Evolutionary conservation across 1,284 basidiomycete species (phyloP).

Genomic region (Vanrija sp.): DNA sequence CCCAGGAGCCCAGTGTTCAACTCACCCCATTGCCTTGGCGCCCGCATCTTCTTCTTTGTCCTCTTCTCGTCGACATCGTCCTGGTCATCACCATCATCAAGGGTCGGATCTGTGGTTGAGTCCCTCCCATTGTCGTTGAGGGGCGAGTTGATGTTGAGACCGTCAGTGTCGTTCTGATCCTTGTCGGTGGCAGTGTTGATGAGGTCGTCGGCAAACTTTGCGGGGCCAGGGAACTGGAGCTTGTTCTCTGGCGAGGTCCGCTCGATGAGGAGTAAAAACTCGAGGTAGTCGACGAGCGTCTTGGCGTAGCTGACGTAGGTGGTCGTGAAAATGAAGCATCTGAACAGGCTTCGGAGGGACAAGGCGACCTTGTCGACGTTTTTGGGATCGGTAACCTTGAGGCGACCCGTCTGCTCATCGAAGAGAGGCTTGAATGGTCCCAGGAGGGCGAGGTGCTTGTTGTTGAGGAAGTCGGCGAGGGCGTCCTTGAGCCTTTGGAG

Average conservation of each 20-base stretch:
- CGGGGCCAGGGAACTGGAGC: slow-evolving; percentile 48
- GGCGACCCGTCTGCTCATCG: slow-evolving; percentile 38
- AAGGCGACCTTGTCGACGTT: slow-evolving; percentile 10
- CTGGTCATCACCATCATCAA: not conserved
- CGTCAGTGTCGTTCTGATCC: not conserved
- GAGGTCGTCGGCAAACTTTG: slow-evolving; percentile 47
- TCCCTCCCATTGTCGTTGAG: slow-evolving; percentile 3
- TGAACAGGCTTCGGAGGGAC: slow-evolving; percentile 46
- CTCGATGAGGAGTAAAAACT: slow-evolving; percentile 42
- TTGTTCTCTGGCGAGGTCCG: slow-evolving; percentile 40
- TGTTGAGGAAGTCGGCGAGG: slow-evolving; percentile 50
- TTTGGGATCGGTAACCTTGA: not conserved
- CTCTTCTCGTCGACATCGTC: slow-evolving; percentile 1
- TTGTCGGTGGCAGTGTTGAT: slow-evolving; percentile 35
- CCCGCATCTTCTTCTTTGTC: not conserved
- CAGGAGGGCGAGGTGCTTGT: slow-evolving; percentile 52
- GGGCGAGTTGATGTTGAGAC: not conserved
- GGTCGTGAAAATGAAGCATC: slow-evolving; percentile 50
- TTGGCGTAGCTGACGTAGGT: slow-evolving; percentile 43
- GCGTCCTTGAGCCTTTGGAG: slow-evolving; percentile 47
- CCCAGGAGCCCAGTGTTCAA: not conserved
- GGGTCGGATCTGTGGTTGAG: not conserved
- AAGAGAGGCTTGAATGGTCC: slow-evolving; percentile 53
- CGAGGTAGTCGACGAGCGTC: slow-evolving; percentile 38
- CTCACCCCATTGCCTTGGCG: not conserved